Evolutionary conservation across 345 rosid species (phyloP).

Genomic region (Populus pruinosa): DNA sequence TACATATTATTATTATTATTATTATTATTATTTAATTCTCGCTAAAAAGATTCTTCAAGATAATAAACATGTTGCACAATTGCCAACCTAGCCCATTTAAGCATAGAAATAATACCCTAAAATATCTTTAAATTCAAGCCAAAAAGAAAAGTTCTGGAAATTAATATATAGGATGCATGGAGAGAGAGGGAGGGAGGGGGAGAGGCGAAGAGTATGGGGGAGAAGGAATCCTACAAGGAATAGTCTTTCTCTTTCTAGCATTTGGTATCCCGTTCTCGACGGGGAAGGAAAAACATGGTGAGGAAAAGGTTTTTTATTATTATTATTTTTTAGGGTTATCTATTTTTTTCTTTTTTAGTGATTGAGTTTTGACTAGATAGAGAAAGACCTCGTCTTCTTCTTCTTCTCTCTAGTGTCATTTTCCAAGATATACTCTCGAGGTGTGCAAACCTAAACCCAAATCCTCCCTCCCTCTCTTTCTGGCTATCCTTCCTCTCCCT

Average conservation of each 20-base stretch:
- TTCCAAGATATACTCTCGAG: conserved; percentile 73
- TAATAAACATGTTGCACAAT: neutral
- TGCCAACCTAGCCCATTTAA: neutral
- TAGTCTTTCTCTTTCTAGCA: conserved; percentile 40
- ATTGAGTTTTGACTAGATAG: conserved; percentile 51
- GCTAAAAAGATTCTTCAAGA: too few relatives aligned
- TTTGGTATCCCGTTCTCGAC: conserved; percentile 57
- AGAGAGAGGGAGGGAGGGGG: neutral
- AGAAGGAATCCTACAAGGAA: conserved; percentile 31
- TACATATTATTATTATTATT: too few relatives aligned
- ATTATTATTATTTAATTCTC: too few relatives aligned
- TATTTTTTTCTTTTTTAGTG: neutral
- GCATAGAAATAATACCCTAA: neutral
- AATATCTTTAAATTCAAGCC: neutral
- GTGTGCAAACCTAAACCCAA: conserved; percentile 27
- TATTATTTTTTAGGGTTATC: neutral
- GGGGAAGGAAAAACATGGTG: conserved; percentile 51
- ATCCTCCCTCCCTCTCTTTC: conserved; percentile 31
- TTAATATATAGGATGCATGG: neutral
- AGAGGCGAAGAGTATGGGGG: conserved; percentile 37
- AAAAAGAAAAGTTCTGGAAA: neutral
- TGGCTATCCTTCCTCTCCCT: conserved; percentile 8
- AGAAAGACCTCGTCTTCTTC: conserved; percentile 35
- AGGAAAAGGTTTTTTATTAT: neutral
- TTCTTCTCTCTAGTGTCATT: conserved; percentile 50